phyloP scores from a whole-genome alignment of 129 eudicot species.

The Tanacetum coccineum region DNA sequence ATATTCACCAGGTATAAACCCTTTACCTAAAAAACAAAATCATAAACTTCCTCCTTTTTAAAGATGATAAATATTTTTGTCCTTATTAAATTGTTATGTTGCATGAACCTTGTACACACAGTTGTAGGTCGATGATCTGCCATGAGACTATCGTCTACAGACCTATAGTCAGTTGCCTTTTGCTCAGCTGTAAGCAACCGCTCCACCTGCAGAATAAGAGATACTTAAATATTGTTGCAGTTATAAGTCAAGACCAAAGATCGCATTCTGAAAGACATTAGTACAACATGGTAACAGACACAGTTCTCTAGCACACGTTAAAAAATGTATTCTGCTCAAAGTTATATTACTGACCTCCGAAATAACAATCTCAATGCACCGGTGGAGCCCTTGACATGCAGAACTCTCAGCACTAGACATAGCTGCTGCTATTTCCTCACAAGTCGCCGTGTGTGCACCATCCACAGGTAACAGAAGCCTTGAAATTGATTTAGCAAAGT shows the following conservation, averaged over 20 bases:
- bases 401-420: conserved; percentile 85
- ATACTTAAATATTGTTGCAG: neutral
- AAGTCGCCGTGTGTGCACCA: conserved; percentile 90
- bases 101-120: conserved; percentile 75
- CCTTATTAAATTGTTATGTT: neutral
- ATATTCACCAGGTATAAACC: too few species aligned
- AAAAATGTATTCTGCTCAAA: neutral
- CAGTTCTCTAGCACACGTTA: neutral
- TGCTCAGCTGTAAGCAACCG: conserved; percentile 80
- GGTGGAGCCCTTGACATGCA: conserved; percentile 89
- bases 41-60: neutral
- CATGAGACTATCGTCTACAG: conserved; percentile 76
- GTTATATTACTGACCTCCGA: conserved; percentile 49
- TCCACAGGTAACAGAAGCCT: conserved; percentile 85
- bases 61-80: neutral
- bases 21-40: too few species aligned
- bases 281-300: too few species aligned
- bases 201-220: conserved; percentile 56
- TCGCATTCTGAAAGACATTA: too few species aligned
- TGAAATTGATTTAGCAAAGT: conserved; percentile 75
- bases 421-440: conserved; percentile 85
- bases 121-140: conserved; percentile 92
- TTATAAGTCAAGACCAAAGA: neutral
- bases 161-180: conserved; percentile 70
- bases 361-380: conserved; percentile 86